Conservation (phyloP, 2,329 filamentous ascomycete genomes). For the Colletotrichum endophyticum region DNA sequence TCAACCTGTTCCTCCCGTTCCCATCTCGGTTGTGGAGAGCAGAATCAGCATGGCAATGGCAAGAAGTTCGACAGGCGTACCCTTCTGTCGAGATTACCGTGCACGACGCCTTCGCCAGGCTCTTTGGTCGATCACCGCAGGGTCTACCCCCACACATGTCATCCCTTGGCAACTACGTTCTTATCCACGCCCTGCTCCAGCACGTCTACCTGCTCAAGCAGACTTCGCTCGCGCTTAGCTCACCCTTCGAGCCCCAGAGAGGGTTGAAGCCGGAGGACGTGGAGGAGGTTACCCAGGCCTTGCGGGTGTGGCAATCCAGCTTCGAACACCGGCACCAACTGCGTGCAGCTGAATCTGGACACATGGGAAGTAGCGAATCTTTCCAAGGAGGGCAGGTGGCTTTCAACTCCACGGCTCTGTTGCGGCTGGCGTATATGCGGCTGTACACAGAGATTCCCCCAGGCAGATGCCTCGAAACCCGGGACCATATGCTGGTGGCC, state of each 20-base stretch:
- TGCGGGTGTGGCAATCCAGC: slow-evolving; percentile 62
- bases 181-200: slow-evolving; percentile 75
- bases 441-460: slow-evolving; percentile 70
- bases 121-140: slow-evolving; percentile 57
- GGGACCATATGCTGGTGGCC: slow-evolving; percentile 67
- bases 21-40: slow-evolving; percentile 63
- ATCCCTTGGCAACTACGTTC: slow-evolving; percentile 71
- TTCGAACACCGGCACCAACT: slow-evolving; percentile 62
- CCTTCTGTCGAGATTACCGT: slow-evolving; percentile 57
- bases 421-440: slow-evolving; percentile 67
- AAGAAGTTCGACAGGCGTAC: slow-evolving; percentile 58
- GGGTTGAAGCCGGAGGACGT: slow-evolving; percentile 60
- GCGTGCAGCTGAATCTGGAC: slow-evolving; percentile 52
- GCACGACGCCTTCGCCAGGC: slow-evolving; percentile 60
- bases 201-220: slow-evolving; percentile 75
- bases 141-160: slow-evolving; percentile 56
- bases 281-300: slow-evolving; percentile 59
- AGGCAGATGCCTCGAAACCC: slow-evolving; percentile 66
- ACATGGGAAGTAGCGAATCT: slow-evolving; percentile 52
- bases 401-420: slow-evolving; percentile 68
- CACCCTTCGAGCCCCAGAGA: slow-evolving; percentile 54
- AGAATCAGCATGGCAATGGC: slow-evolving; percentile 64
- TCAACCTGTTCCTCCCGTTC: slow-evolving; percentile 60
- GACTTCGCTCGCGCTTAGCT: slow-evolving; percentile 56
- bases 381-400: slow-evolving; percentile 65